Evolutionary conservation across 768 basidiomycete species (phyloP), one percentile per base, ranked within the genome.

Genomic region (Boletus rubescentipes): DNA sequence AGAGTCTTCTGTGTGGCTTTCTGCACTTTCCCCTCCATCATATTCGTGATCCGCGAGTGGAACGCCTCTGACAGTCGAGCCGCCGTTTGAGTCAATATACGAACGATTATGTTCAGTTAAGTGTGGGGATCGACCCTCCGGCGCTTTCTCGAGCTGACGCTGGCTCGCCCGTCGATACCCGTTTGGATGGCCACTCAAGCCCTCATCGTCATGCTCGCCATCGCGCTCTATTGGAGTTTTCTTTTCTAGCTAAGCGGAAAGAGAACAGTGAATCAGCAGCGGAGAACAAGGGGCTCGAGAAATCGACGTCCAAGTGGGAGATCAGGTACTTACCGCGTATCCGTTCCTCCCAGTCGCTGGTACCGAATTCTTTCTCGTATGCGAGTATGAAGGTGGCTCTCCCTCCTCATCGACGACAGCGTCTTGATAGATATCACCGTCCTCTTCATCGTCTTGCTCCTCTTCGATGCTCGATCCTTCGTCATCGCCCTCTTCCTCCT

Each of bases 91-190:
- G 16, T 20, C 18, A 12, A 39, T 18, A 30, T 57, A 49, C 5
- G 49, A 46, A 29, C 30, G 51, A 37, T 20, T 23, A 5, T 21
- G 49, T 26, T 44, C 52, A 36, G 16, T 20, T 8, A 49, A 34
- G 53, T 72, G 77, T 11, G 76, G 78, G 10, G 57, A 39, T 18
- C 77, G 76, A 7, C 81, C 82, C 63, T 85, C 86, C 0, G 87
- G 85, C 10, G 87, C 85, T 71, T 89, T 89, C 67, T 88, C 89
- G 70, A 82, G 78, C 63, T 82, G 84, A 42, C 89, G 81, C 61
- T 78, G 75, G 63, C 81, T 86, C 21, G 77, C 73, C 45, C 76
- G 72, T 38, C 79, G 74, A 66, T 41, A 77, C 58, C 32, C 55
- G 14, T 60, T 57, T 18, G 35, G 41, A 41, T 39, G 39, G 21